Evolutionary conservation across 2,329 filamentous ascomycete species (phyloP).

Genomic region (Fusarium annulatum): DNA sequence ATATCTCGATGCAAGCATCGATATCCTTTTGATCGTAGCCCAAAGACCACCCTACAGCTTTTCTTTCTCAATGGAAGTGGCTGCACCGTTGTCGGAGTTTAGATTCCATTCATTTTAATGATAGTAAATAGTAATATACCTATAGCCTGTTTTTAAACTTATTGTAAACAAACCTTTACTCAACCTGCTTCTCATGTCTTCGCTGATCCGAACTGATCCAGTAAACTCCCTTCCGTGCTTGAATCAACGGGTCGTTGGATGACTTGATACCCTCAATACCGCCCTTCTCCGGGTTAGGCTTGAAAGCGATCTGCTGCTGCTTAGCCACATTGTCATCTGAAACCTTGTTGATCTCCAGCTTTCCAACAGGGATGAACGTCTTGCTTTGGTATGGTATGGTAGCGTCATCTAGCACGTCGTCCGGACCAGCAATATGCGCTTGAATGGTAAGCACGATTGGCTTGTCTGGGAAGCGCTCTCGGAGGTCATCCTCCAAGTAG

Average conservation of each 20-base stretch:
- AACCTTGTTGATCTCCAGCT: conserved; percentile 22
- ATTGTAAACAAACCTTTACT: not conserved
- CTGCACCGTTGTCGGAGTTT: too few relatives aligned
- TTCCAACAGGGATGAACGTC: not conserved
- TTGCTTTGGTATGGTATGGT: conserved; percentile 4
- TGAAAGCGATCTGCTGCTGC: conserved; percentile 17
- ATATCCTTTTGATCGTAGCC: too few relatives aligned
- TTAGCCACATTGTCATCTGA: not conserved
- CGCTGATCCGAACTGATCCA: conserved; percentile 20
- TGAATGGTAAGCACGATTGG: conserved; percentile 25
- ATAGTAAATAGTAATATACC: not conserved
- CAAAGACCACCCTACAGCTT: too few relatives aligned
- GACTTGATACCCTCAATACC: conserved; percentile 13
- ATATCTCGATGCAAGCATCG: too few relatives aligned
- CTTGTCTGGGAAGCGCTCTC: conserved; percentile 8
- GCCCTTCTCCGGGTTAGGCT: conserved; percentile 11
- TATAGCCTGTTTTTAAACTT: not conserved
- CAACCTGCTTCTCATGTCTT: conserved; percentile 3
- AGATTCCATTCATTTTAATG: too few relatives aligned
- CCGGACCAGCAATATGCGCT: conserved; percentile 17
- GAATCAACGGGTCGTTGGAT: conserved; percentile 11
- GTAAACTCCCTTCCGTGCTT: conserved; percentile 14
- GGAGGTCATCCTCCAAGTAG: conserved; percentile 23
- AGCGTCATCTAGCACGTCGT: conserved; percentile 12
- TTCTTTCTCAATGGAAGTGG: too few relatives aligned